These are phyloP conservation scores for Pulveroboletus sp. DNA, from an alignment of 1,284 basidiomycete genomes.

Conservation along the genomic window DNA sequence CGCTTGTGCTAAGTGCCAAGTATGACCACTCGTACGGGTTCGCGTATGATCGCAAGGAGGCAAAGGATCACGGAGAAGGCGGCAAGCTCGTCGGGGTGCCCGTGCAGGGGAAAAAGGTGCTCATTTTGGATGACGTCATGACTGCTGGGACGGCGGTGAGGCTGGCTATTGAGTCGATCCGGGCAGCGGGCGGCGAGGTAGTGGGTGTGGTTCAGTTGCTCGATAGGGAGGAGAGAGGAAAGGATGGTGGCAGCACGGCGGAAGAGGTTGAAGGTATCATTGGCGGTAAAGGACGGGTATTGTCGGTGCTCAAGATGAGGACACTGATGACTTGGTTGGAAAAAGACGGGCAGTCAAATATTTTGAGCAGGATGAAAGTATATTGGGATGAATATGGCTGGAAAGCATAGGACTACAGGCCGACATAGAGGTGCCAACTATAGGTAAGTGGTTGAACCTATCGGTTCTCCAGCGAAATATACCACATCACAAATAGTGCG, in stretches of 20 bases:
- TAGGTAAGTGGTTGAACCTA: not conserved
- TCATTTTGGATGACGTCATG: slow-evolving; percentile 96
- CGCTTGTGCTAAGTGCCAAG: slow-evolving; percentile 72
- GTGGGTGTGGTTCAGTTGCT: slow-evolving; percentile 91
- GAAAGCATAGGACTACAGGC: slow-evolving; percentile 38
- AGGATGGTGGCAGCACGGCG: slow-evolving; percentile 71
- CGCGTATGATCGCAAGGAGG: slow-evolving; percentile 95
- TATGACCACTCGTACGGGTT: slow-evolving; percentile 75
- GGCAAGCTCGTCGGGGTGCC: slow-evolving; percentile 88
- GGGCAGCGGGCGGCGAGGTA: slow-evolving; percentile 69
- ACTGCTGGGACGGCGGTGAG: slow-evolving; percentile 94
- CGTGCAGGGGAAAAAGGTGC: slow-evolving; percentile 76
- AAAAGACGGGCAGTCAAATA: slow-evolving; percentile 61
- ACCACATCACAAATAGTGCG: not conserved
- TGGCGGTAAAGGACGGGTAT: slow-evolving; percentile 62
- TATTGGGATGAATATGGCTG: slow-evolving; percentile 84
- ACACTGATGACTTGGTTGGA: slow-evolving; percentile 88
- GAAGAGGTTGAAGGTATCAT: slow-evolving; percentile 83
- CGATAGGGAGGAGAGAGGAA: slow-evolving; percentile 88
- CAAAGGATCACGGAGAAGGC: slow-evolving; percentile 97
- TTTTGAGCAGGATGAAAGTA: slow-evolving; percentile 75
- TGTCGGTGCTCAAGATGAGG: slow-evolving; percentile 80
- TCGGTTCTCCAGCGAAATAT: not conserved
- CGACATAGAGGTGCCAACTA: not conserved
- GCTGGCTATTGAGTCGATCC: slow-evolving; percentile 75